These are phyloP conservation scores for Moesziomyces aphidis DNA, from an alignment of 1,284 basidiomycete genomes.

Conservation along the genomic window DNA sequence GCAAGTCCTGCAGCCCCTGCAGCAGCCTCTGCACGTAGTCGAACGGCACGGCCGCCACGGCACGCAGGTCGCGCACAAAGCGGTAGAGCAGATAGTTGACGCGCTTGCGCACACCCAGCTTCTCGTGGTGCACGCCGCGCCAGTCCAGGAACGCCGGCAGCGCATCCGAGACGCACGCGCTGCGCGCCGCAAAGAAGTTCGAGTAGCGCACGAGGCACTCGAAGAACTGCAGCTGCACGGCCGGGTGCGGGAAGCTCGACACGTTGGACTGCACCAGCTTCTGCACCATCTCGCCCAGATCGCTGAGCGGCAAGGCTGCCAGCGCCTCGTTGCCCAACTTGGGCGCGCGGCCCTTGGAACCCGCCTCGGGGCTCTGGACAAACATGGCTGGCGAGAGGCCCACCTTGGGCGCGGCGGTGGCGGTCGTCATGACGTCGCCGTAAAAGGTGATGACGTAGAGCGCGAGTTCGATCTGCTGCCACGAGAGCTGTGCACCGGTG, in stretches of 20 bases:
- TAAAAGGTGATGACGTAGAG: slow-evolving; percentile 92
- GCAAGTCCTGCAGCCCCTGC: slow-evolving; percentile 69
- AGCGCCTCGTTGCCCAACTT: slow-evolving; percentile 53
- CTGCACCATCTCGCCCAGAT: slow-evolving; percentile 89
- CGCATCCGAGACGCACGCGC: slow-evolving; percentile 76
- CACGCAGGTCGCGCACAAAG: slow-evolving; percentile 82
- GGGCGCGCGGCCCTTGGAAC: slow-evolving; percentile 54
- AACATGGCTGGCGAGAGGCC: slow-evolving; percentile 62
- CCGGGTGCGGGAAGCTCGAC: slow-evolving; percentile 83
- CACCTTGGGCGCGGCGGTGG: slow-evolving; percentile 59
- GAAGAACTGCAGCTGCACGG: slow-evolving; percentile 92
- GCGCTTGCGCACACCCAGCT: slow-evolving; percentile 79
- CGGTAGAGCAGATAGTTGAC: slow-evolving; percentile 92
- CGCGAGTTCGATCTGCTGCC: slow-evolving; percentile 94
- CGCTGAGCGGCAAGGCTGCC: slow-evolving; percentile 78
- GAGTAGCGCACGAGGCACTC: slow-evolving; percentile 91
- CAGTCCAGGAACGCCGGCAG: slow-evolving; percentile 89
- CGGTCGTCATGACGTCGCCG: slow-evolving; percentile 74
- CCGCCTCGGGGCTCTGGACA: slow-evolving; percentile 56
- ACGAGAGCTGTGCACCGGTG: slow-evolving; percentile 74
- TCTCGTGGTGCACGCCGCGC: slow-evolving; percentile 88
- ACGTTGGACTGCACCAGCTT: slow-evolving; percentile 86
- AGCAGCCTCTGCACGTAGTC: slow-evolving; percentile 74
- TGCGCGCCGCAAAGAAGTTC: slow-evolving; percentile 91
- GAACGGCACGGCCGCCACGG: slow-evolving; percentile 80